Percentiles rank a stretch among this genome's conserved stretches.
These are phyloP conservation scores for Hypoxylon sp. DNA, from an alignment of 2,329 filamentous ascomycete species.

Conservation along the genomic window DNA sequence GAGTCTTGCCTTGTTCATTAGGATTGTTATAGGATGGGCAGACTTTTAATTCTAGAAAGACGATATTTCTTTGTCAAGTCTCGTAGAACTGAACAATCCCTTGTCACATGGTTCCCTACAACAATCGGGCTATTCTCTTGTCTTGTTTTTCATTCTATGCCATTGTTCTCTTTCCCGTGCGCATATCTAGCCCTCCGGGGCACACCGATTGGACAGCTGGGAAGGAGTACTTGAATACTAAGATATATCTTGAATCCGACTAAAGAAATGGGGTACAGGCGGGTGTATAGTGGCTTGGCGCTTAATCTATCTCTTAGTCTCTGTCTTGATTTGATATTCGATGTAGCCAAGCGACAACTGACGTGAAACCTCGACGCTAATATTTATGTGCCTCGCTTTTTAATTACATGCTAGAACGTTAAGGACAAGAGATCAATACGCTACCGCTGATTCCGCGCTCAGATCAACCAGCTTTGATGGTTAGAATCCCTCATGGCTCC, in stretches of 20 bases:
- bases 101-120: neutral
- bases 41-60: neutral
- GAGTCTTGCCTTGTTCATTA: constrained; percentile 10
- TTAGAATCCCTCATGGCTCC: neutral
- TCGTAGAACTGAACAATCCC: neutral
- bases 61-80: neutral
- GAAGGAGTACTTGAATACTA: neutral
- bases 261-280: neutral
- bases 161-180: neutral
- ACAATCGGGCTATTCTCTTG: neutral
- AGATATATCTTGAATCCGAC: neutral
- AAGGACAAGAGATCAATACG: neutral
- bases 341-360: neutral
- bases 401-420: neutral
- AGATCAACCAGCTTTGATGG: neutral
- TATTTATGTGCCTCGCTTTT: constrained; percentile 2
- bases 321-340: neutral
- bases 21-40: neutral
- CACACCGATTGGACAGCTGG: neutral
- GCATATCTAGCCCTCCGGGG: neutral
- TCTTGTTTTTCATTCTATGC: neutral
- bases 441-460: neutral
- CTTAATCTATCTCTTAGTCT: neutral
- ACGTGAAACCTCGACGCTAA: neutral
- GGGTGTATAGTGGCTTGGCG: neutral